Evolutionary conservation across 768 basidiomycete genomes (phyloP).

Genomic region (Peribolospora kevripleyi): DNA sequence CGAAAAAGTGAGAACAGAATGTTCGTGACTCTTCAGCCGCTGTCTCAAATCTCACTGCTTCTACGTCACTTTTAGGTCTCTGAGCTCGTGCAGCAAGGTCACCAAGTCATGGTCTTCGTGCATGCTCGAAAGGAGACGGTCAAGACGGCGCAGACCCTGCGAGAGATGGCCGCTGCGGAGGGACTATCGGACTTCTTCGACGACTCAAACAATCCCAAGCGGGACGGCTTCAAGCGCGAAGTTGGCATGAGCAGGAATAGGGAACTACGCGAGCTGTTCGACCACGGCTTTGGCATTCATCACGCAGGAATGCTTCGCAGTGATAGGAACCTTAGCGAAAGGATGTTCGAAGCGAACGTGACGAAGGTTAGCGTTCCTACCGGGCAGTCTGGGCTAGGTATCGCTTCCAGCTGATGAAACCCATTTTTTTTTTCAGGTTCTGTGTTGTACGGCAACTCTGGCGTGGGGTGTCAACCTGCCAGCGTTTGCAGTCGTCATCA

Average conservation of each 20-base stretch:
- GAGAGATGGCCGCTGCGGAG: constrained; percentile 48
- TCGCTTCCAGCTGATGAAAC: neutral
- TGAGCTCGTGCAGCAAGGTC: constrained; percentile 63
- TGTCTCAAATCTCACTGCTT: neutral
- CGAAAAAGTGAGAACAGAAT: constrained; percentile 30
- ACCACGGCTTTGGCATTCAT: constrained; percentile 75
- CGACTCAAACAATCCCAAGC: constrained; percentile 57
- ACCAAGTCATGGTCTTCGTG: constrained; percentile 99
- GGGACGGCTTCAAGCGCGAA: constrained; percentile 44
- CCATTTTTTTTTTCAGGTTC: constrained; percentile 35
- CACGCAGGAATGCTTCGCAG: constrained; percentile 93
- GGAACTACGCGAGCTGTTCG: constrained; percentile 88
- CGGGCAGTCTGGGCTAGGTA: neutral
- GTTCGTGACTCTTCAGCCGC: neutral
- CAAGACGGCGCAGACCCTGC: constrained; percentile 56
- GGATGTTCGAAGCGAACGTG: constrained; percentile 65
- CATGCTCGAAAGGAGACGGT: constrained; percentile 97
- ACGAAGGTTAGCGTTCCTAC: constrained; percentile 43
- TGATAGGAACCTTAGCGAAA: constrained; percentile 85
- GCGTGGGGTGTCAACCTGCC: constrained; percentile 99
- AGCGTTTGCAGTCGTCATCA: constrained; percentile 57
- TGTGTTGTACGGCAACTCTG: constrained; percentile 91
- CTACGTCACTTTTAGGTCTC: constrained; percentile 29
- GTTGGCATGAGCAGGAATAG: constrained; percentile 67
- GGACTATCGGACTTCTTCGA: constrained; percentile 53